Percentiles rank a stretch among this genome's conserved stretches.
These are phyloP conservation scores for Neurospora crassa DNA, from an alignment of 2,329 filamentous ascomycete species.

Conservation along the genomic window DNA sequence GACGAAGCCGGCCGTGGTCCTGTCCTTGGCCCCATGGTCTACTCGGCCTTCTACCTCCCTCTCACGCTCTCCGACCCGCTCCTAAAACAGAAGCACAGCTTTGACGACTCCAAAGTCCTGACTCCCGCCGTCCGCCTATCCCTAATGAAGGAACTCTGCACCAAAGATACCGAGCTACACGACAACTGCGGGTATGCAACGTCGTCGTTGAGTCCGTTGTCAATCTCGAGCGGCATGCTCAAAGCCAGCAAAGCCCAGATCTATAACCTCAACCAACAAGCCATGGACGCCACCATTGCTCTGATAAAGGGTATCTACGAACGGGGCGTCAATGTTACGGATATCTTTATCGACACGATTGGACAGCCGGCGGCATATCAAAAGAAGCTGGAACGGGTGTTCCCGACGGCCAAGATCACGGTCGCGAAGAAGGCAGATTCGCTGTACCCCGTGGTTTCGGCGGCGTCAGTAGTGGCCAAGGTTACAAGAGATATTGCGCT, in stretches of 20 bases:
- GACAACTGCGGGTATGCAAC: conserved; percentile 71
- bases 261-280: conserved; percentile 95
- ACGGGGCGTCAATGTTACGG: conserved; percentile 68
- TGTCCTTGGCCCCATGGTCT: conserved; percentile 76
- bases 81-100: conserved; percentile 70
- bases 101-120: conserved; percentile 92
- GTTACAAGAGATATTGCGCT: conserved; percentile 88
- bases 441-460: conserved; percentile 84
- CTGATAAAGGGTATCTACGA: conserved; percentile 71
- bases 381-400: conserved; percentile 70
- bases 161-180: conserved; percentile 39
- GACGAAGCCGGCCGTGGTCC: conserved; percentile 92
- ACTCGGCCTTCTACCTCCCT: conserved; percentile 67
- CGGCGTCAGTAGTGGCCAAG: conserved; percentile 90
- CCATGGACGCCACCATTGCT: conserved; percentile 80
- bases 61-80: conserved; percentile 60
- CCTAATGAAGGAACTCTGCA: conserved; percentile 64
- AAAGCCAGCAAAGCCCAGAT: conserved; percentile 41
- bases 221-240: conserved; percentile 75
- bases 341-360: conserved; percentile 94
- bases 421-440: conserved; percentile 90
- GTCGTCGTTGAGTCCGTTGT: conserved; percentile 68
- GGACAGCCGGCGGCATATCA: conserved; percentile 76
- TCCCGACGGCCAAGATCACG: conserved; percentile 66
- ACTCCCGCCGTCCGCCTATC: conserved; percentile 67